Conservation (phyloP, 1,139 yeast species). For the Hanseniaspora sp. region DNA sequence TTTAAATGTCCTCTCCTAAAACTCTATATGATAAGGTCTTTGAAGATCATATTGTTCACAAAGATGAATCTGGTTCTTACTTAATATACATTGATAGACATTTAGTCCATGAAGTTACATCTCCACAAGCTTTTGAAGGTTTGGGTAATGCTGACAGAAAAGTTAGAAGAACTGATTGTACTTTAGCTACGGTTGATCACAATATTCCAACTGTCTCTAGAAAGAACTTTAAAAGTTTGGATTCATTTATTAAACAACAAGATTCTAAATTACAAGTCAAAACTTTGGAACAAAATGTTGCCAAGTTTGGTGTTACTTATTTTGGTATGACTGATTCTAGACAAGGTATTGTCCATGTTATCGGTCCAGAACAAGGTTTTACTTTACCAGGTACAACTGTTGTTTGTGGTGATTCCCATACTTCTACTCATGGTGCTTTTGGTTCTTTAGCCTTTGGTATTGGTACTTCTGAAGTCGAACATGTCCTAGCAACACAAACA, state of each 20-base stretch:
- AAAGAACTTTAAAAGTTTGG: slow-evolving; percentile 57
- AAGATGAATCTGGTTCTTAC: slow-evolving; percentile 76
- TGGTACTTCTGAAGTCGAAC: slow-evolving; percentile 98
- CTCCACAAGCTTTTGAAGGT: slow-evolving; percentile 98
- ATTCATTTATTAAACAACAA: slow-evolving; percentile 75
- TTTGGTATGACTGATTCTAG: slow-evolving; percentile 90
- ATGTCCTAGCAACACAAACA: slow-evolving; percentile 94
- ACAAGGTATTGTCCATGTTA: slow-evolving; percentile 96
- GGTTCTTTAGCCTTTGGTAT: slow-evolving; percentile 98
- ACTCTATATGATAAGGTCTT: slow-evolving; percentile 94
- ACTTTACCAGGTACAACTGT: slow-evolving; percentile 97
- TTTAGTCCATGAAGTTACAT: slow-evolving; percentile 92
- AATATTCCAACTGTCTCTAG: slow-evolving; percentile 90
- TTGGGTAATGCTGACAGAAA: slow-evolving; percentile 71
- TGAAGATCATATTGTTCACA: slow-evolving; percentile 83
- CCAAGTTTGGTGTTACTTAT: slow-evolving; percentile 75
- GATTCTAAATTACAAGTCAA: slow-evolving; percentile 87
- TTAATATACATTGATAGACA: slow-evolving; percentile 90
- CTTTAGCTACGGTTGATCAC: slow-evolving; percentile 95
- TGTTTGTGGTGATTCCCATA: slow-evolving; percentile 97
- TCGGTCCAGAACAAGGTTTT: slow-evolving; percentile 98
- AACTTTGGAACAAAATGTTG: slow-evolving; percentile 86
- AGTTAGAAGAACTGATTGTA: slow-evolving; percentile 89
- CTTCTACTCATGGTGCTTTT: slow-evolving; percentile 97
- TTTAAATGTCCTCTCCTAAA: slow-evolving; percentile 32